Base-by-base conservation (phyloP, 306 rosid species). In the Quercus mongolica region DNA sequence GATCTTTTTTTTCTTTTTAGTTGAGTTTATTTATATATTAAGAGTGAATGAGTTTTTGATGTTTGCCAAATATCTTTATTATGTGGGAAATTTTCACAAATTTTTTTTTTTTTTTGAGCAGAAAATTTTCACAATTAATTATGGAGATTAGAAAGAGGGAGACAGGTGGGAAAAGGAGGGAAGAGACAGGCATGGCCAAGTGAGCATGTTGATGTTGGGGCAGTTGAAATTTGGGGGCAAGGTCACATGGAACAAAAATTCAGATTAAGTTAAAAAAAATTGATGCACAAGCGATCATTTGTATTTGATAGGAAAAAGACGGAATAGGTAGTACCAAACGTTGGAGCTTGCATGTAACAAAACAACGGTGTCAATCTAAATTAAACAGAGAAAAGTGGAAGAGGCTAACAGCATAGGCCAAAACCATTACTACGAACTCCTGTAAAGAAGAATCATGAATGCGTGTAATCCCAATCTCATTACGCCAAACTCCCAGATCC, bases 231-330 rank as follows among this genome's bases (percentile, higher is more conserved):
- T 15, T 6, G 17, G 56, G 58, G 74, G 69, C 59, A 74, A 38
- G 21, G 77, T 77, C 85, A 78, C 88, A 78, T 78, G 71, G 51
- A 68, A 28, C 65, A 68, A 56, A 41, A 51, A 62, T n/a, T 31
- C 77, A 59, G 56, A 62, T 78, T 63, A 65, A 26, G 80, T 55
- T 78, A 81, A 85, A 81, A 78, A 38, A 38, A 78, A 77, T 76
- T 69, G 15, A 81, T 81, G 76, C 63, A 78, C 79, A 85, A 81
- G 52, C 76, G 80, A 78, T 81, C 68, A 68, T 71, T 76, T 81
- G 77, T 67, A 81, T 81, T 83, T 81, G 83, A 85, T 77, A 49
- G 80, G 81, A 85, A 85, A 81, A 81, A 62, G 88, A 85, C 88
- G 75, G 71, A 81, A 44, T 31, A 54, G 35, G 70, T 25, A 58